A percentile compares a stretch with the other conserved stretches of the same genome.
phyloP scores from a whole-genome alignment of 164 flowering plant genomes.

The Stephania japonica region DNA sequence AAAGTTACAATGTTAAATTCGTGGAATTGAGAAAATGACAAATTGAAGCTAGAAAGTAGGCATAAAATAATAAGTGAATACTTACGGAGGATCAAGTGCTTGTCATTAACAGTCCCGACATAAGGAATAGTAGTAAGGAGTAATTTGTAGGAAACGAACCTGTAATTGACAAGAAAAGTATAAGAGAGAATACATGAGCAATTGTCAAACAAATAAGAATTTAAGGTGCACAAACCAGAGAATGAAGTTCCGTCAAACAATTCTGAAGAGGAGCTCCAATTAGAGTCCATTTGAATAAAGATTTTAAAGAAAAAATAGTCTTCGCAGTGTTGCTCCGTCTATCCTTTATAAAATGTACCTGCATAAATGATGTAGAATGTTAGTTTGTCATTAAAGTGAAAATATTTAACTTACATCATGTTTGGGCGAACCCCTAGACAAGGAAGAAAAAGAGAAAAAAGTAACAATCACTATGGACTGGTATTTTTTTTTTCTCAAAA shows the following conservation, averaged over 20 bases:
- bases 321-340: slow-evolving; percentile 73
- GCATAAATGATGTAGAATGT: slow-evolving; percentile 4
- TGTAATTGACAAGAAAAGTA: slow-evolving; percentile 25
- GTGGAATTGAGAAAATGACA: not conserved
- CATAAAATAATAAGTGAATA: not conserved
- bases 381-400: not conserved
- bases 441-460: not conserved
- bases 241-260: slow-evolving; percentile 91
- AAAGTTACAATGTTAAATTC: not conserved
- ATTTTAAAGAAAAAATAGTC: slow-evolving; percentile 71
- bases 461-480: not conserved
- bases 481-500: too few species aligned
- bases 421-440: not conserved
- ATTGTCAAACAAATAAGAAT: not conserved
- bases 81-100: slow-evolving; percentile 67
- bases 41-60: not conserved
- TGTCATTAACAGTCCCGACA: slow-evolving; percentile 93
- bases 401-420: too few species aligned
- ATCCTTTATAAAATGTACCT: slow-evolving; percentile 93
- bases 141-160: slow-evolving; percentile 77
- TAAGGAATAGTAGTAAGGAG: slow-evolving; percentile 79
- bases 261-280: slow-evolving; percentile 98
- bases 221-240: slow-evolving; percentile 49
- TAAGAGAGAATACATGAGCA: slow-evolving; percentile 9
- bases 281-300: slow-evolving; percentile 88